Evolutionary conservation across 1,284 basidiomycete genomes (phyloP), one percentile per base, ranked within the genome.

Genomic region (Tremellales sp.): DNA sequence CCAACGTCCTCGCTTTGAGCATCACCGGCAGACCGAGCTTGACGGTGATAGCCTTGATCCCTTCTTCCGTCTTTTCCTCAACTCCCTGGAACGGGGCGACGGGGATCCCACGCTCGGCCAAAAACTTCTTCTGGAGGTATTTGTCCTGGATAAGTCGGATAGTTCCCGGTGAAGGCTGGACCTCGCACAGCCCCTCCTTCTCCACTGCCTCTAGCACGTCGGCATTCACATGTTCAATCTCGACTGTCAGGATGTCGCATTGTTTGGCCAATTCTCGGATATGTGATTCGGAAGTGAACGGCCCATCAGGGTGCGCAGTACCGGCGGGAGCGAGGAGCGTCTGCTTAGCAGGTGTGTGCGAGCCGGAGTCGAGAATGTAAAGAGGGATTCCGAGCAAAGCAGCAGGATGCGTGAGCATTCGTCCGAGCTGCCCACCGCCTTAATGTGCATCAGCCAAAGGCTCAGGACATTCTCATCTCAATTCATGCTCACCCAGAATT

Each of bases 381-480:
- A 94, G 79, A 41, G 86, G 82, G 58, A 97, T 80, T 65, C 92
- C 89, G 51, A 97, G 81, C 31, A 92, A 80, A 10, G 91, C 85
- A 1, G 94, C 94, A 0, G 94, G 86, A 43, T 87, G 86, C 8
- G 86, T 89, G 35, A 99, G 82, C 94, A 99, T 97, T 37, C 96
- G 90, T 41, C 96, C 96, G 15, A 99, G 83, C 76, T 98, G 94
- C 61, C 94, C 94, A 43, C 94, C 96, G 61, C 94, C 94, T 91
- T 59, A 36, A 45, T 39, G 12, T n/a, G 23, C 22, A 24, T 43
- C 40, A 43, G 40, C 39, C 31, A 35, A 7, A 24, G n/a, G 19
- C 39, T 17, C 8, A 42, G 23, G 10, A 43, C 12, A 24, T 3
- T 27, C 5, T 26, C 4, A 37, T 35, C 5, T n/a, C n/a, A 25